These are phyloP conservation scores for Suillus weaverae DNA, from an alignment of 768 basidiomycete species.

Conservation along the genomic window DNA sequence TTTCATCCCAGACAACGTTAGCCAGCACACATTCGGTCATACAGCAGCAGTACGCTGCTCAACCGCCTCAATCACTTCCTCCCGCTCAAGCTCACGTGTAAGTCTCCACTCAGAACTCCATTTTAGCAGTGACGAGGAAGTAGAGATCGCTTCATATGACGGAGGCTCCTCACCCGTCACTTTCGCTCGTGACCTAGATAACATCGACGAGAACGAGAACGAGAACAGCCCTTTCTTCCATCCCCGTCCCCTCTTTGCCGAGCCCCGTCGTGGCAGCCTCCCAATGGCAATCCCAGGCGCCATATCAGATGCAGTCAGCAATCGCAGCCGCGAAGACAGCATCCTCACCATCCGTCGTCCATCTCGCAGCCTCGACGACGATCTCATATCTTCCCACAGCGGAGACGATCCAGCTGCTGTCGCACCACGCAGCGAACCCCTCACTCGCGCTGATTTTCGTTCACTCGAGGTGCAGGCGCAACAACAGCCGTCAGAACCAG, in stretches of 20 bases:
- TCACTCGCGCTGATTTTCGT: slow-evolving; percentile 49
- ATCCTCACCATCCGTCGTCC: slow-evolving; percentile 57
- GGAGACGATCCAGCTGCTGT: slow-evolving; percentile 23
- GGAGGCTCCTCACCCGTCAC: slow-evolving; percentile 38
- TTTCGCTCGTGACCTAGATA: slow-evolving; percentile 38
- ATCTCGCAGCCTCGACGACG: slow-evolving; percentile 61
- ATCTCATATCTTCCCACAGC: slow-evolving; percentile 26
- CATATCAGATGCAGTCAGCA: slow-evolving; percentile 22
- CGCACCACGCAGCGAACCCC: slow-evolving; percentile 50
- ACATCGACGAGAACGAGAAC: slow-evolving; percentile 23
- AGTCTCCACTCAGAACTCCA: slow-evolving; percentile 37
- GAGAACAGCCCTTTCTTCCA: slow-evolving; percentile 26
- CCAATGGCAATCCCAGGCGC: slow-evolving; percentile 60
- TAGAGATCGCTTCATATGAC: slow-evolving; percentile 41
- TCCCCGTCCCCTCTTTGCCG: slow-evolving; percentile 13
- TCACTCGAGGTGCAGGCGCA: slow-evolving; percentile 45
- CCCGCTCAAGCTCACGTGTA: slow-evolving; percentile 34
- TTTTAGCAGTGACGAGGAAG: slow-evolving; percentile 51
- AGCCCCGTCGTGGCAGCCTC: slow-evolving; percentile 51
- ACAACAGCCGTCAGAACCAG: slow-evolving; percentile 15
- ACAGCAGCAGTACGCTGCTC: slow-evolving; percentile 33
- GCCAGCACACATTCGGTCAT: slow-evolving; percentile 50
- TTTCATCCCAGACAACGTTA: slow-evolving; percentile 42
- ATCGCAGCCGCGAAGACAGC: slow-evolving; percentile 57
- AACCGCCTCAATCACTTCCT: slow-evolving; percentile 44